Evolutionary conservation across 2,329 filamentous ascomycete species (phyloP), one percentile per base, ranked within the genome.

Genomic region (Metarhizium brunneum): DNA sequence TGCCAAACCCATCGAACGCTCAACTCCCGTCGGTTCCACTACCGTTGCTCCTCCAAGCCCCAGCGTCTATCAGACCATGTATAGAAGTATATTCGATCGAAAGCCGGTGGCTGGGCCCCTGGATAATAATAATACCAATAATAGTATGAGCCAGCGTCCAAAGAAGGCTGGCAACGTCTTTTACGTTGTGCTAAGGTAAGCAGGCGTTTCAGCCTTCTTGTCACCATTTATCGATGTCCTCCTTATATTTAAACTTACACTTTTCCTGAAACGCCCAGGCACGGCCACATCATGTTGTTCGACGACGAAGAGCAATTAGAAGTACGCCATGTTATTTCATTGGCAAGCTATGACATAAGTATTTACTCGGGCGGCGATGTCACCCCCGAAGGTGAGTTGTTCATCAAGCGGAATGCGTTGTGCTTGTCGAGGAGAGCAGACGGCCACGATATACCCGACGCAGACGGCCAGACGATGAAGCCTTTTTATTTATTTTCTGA

Each of bases 1-100:
- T 75, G 90, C 90, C 58, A 95, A 92, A 72, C 91, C 92, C 6
- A 91, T 92, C 57, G 92, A 96, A 73, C 83, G 90, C 58, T 83
- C 85, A 36, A 92, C 89, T 0, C 90, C 91, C 6, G 82, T 89
- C 13, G 90, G 90, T 18, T 85, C 87, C 56, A 72, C 81, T 53
- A 86, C 88, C 16, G 84, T 94, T 48, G 83, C 86, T 38, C 78
- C 87, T 47, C 87, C 91, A 56, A 95, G 90, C 66, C 91, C 88
- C 56, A 96, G 92, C 69, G 92, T 99, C 42, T 97, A 97, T 71
- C 94, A 97, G 79, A 88, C 88, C 69, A 96, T 99, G 90, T 99
- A 99, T 73, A 80, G 91, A 68, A 96, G 88, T 69, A 87, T 99
- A 59, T 97, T 99, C 68, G 91, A 96, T 64, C 83, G 92, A 65